A percentile compares a stretch with the other conserved stretches of the same genome.
These are phyloP conservation scores for Dendrobium nobile DNA, from an alignment of 106 monocot species.

Conservation along the genomic window DNA sequence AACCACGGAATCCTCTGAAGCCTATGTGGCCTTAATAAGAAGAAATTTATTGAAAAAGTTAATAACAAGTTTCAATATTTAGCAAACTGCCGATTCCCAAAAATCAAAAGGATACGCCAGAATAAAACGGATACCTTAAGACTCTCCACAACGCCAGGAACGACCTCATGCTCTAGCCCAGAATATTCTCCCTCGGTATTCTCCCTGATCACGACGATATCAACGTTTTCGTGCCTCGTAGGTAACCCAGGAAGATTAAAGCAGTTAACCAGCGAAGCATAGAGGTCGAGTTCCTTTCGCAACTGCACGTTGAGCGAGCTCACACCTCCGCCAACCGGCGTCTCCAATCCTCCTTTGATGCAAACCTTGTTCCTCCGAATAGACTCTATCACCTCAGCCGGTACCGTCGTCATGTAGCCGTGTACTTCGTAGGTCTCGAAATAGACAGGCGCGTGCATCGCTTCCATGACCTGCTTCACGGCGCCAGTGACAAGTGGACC, in stretches of 20 bases:
- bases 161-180: conserved; percentile 24
- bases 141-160: conserved; percentile 25
- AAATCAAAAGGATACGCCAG: background rate
- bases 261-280: conserved; percentile 14
- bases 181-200: conserved; percentile 23
- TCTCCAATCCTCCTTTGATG: conserved; percentile 12
- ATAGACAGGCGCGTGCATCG: conserved; percentile 14
- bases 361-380: conserved; percentile 18
- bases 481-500: conserved; percentile 14
- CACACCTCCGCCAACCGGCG: conserved; percentile 17
- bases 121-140: conserved; percentile 16
- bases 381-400: conserved; percentile 13
- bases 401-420: conserved; percentile 12
- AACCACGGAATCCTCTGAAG: too few relatives aligned
- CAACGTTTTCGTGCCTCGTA: conserved; percentile 17
- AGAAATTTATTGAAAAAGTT: too few relatives aligned
- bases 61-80: too few relatives aligned
- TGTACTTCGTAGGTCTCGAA: conserved; percentile 21
- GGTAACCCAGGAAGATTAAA: conserved; percentile 18
- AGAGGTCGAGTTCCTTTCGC: conserved; percentile 18
- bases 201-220: conserved; percentile 26
- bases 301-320: conserved; percentile 16
- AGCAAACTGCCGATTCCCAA: background rate
- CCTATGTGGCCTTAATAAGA: too few relatives aligned
- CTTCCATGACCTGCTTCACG: conserved; percentile 18